Base-by-base conservation (phyloP, 139 green algal genomes). In the Astrephomene gubernaculifera region DNA sequence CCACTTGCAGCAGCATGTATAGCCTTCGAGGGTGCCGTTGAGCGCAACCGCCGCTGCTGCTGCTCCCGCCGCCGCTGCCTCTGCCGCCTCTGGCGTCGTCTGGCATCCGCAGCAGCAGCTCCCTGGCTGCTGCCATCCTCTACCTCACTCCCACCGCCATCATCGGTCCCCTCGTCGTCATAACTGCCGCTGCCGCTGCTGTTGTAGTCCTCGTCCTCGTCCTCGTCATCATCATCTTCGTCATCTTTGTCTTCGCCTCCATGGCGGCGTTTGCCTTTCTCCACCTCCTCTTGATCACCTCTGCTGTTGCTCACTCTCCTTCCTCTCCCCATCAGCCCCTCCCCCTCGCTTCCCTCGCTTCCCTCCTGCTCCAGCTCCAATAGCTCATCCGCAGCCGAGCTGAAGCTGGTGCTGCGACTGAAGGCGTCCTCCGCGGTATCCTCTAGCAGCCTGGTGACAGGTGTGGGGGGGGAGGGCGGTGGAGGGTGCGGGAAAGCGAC, bases 391-490 rank as follows among this genome's bases (percentile, higher is more conserved):
- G n/a, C n/a, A n/a, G n/a, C n/a, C 1, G 60, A 83, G 60, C 76
- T 72, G 38, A 36, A 83, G 74, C 53, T 71, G 60, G 60, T 83
- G 76, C 35, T 60, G 60, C 41, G 12, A 41, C 60, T 83, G 76
- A 83, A 83, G 43, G 76, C 76, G 76, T 83, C 76, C 39, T 61
- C 76, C 4, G 76, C 76, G 22, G 76, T 83, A 60, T 83, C 76
- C 76, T 83, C 76, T 14, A 83, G 39, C 76, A 83, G 74, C 53
- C 74, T 82, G 35, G 25, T 9, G 38, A 45, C 12, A 41, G 29
- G 7, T 12, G 63, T 22, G n/a, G 54, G 54, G 54, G 54, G 7
- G 31, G 7, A 45, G 33, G 31, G 31, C 35, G 31, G 4, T 4
- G 17, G 63, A 69, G 25, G 29, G n/a, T 19, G 64, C 33, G 64